Evolutionary conservation across 2,329 filamentous ascomycete genomes (phyloP).

Genomic region (Fusarium pininemorale): DNA sequence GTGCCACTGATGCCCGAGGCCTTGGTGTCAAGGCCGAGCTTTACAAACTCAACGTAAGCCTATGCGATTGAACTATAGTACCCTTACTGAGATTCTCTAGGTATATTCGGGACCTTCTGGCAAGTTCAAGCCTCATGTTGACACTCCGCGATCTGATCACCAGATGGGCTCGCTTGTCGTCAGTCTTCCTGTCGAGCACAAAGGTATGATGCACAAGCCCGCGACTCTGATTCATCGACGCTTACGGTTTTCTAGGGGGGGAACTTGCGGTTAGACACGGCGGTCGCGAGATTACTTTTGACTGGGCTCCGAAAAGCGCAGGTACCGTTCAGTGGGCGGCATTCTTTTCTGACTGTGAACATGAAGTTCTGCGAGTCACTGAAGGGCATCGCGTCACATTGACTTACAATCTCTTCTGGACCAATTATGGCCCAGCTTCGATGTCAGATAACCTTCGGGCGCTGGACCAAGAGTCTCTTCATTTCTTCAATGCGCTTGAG

Average conservation of each 20-base stretch:
- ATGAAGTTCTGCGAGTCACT: conserved; percentile 60
- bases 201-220: not conserved
- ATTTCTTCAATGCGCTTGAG: conserved; percentile 6
- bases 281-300: conserved; percentile 48
- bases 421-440: conserved; percentile 41
- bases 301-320: conserved; percentile 48
- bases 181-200: conserved; percentile 51
- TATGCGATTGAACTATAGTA: rapidly evolving
- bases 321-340: conserved; percentile 56
- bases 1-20: not conserved
- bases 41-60: conserved; percentile 64
- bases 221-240: not conserved
- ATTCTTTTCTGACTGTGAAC: conserved; percentile 63
- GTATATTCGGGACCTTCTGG: conserved; percentile 62
- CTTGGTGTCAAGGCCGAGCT: conserved; percentile 60
- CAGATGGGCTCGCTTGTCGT: conserved; percentile 66
- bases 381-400: conserved; percentile 60
- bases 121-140: conserved; percentile 61
- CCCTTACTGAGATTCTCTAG: conserved; percentile 37
- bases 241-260: conserved; percentile 46
- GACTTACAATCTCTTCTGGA: conserved; percentile 65
- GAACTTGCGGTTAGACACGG: conserved; percentile 54
- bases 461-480: conserved; percentile 22
- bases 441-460: conserved; percentile 23
- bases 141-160: conserved; percentile 58